Evolutionary conservation across 805 yeast species (phyloP).

Genomic region (Candida andamanensis): DNA sequence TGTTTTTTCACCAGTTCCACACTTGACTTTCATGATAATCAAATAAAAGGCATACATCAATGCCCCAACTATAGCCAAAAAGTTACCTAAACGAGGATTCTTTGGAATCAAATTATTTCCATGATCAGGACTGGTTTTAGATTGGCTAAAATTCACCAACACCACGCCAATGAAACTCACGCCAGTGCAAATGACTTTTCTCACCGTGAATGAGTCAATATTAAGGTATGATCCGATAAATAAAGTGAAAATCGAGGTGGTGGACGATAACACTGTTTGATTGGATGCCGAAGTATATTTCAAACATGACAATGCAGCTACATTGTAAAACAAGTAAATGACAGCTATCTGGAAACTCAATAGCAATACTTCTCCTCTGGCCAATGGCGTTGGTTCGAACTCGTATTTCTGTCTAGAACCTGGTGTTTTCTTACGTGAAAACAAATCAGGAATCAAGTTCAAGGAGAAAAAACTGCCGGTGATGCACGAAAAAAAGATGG

Average conservation of each 20-base stretch:
- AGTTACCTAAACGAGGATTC: slow-evolving; percentile 42
- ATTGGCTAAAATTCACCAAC: slow-evolving; percentile 35
- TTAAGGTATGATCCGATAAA: slow-evolving; percentile 36
- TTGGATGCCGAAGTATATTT: slow-evolving; percentile 50
- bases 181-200: slow-evolving; percentile 39
- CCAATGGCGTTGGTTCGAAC: slow-evolving; percentile 12
- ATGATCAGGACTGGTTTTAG: slow-evolving; percentile 14
- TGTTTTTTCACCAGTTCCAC: slow-evolving; percentile 39
- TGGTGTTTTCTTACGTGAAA: neutral
- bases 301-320: slow-evolving; percentile 37
- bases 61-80: slow-evolving; percentile 42
- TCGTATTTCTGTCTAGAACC: slow-evolving; percentile 3
- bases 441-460: slow-evolving; percentile 39
- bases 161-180: slow-evolving; percentile 45
- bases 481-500: slow-evolving; percentile 41
- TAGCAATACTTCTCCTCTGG: slow-evolving; percentile 23
- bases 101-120: slow-evolving; percentile 25
- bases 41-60: slow-evolving; percentile 43
- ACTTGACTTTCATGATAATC: slow-evolving; percentile 36
- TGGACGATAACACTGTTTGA: slow-evolving; percentile 46
- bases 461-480: slow-evolving; percentile 45
- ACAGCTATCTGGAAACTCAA: slow-evolving; percentile 37
- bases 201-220: slow-evolving; percentile 38
- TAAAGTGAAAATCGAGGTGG: slow-evolving; percentile 48
- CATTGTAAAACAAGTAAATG: slow-evolving; percentile 39